A percentile compares a stretch with the other conserved stretches of the same genome.
These are phyloP conservation scores for Rhizophora apiculata DNA, from an alignment of 345 rosid species.

Conservation along the genomic window DNA sequence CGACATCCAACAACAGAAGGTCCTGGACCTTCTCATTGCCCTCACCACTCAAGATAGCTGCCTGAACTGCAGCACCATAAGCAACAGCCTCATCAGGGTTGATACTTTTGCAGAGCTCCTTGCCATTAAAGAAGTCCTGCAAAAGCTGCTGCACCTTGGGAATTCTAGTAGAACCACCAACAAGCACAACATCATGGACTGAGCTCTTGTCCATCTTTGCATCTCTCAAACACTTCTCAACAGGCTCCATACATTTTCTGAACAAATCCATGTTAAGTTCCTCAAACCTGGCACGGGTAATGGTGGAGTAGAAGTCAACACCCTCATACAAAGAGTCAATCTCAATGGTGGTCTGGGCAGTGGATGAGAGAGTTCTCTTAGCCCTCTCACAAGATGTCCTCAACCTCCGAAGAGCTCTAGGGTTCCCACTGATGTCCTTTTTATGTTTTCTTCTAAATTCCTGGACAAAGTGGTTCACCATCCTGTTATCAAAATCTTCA, in stretches of 20 bases:
- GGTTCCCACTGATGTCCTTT: constrained; percentile 34
- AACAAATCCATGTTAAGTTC: constrained; percentile 37
- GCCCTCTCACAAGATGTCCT: constrained; percentile 37
- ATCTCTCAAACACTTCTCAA: constrained; percentile 34
- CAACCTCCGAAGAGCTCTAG: constrained; percentile 34
- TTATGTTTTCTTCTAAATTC: constrained; percentile 32
- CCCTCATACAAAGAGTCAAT: constrained; percentile 32
- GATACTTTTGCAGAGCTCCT: constrained; percentile 36
- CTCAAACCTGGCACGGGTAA: constrained; percentile 32
- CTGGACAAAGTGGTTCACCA: constrained; percentile 33
- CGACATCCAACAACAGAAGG: constrained; percentile 51
- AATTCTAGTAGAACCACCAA: constrained; percentile 33
- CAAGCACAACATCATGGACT: constrained; percentile 33
- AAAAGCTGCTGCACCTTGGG: constrained; percentile 32
- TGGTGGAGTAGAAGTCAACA: constrained; percentile 28
- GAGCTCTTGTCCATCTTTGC: constrained; percentile 31
- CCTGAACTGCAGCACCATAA: constrained; percentile 66
- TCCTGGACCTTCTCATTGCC: constrained; percentile 66
- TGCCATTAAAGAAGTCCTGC: constrained; percentile 37
- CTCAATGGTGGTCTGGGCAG: constrained; percentile 33
- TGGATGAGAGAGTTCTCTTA: constrained; percentile 31
- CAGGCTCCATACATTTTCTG: constrained; percentile 37
- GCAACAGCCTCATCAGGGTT: constrained; percentile 59
- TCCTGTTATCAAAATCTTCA: constrained; percentile 29
- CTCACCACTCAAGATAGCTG: constrained; percentile 59